A percentile compares a stretch with the other conserved stretches of the same genome.
Conservation (phyloP, 257 asterid species). For the Ballota nigra region DNA sequence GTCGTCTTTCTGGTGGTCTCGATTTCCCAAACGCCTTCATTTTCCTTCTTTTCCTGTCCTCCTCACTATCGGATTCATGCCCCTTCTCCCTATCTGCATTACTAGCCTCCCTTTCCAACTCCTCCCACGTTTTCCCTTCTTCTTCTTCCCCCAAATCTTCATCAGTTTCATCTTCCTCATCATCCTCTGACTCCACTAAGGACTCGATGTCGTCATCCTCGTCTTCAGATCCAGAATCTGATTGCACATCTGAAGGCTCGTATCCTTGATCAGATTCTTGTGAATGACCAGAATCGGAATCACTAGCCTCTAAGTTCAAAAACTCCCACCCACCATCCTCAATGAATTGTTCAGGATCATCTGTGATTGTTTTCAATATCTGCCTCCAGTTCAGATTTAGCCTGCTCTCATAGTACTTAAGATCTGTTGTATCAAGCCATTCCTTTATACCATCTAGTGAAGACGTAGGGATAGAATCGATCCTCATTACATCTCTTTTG, state of each 20-base stretch:
- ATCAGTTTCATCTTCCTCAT: constrained; percentile 42
- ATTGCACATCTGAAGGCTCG: constrained; percentile 49
- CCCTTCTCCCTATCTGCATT: constrained; percentile 61
- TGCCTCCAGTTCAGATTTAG: constrained; percentile 59
- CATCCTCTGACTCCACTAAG: constrained; percentile 56
- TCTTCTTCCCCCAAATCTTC: constrained; percentile 49
- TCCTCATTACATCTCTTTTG: constrained; percentile 51
- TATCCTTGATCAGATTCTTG: constrained; percentile 56
- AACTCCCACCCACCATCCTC: constrained; percentile 73
- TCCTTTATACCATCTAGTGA: constrained; percentile 67
- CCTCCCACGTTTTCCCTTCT: constrained; percentile 67
- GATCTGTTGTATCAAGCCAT: constrained; percentile 61
- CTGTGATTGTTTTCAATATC: constrained; percentile 47
- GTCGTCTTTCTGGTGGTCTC: constrained; percentile 44
- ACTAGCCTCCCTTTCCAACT: constrained; percentile 62
- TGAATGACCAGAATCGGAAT: constrained; percentile 52
- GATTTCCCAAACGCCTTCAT: constrained; percentile 52
- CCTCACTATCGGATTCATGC: constrained; percentile 61
- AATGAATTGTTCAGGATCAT: constrained; percentile 49
- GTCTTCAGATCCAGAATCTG: constrained; percentile 52
- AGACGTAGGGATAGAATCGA: constrained; percentile 57
- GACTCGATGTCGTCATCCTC: constrained; percentile 51
- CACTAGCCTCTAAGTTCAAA: constrained; percentile 58
- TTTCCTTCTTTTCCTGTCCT: constrained; percentile 51
- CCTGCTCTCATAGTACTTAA: constrained; percentile 68